Conservation (phyloP, 108 stramenopile genomes). For the Mediolabrus comicus region DNA sequence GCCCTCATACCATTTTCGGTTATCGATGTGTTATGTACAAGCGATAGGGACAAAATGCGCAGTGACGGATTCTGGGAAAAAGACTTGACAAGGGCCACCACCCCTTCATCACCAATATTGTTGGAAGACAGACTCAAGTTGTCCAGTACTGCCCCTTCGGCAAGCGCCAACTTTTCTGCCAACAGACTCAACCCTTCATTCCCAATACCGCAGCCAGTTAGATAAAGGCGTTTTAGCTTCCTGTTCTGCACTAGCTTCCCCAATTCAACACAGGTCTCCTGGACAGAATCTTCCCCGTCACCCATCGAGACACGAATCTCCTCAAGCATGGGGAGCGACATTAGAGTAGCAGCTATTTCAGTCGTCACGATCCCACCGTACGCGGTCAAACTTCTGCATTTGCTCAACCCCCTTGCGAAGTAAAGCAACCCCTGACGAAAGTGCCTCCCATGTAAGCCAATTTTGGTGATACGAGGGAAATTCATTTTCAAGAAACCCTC, state of each 20-base stretch:
- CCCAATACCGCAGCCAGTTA: too few relatives aligned
- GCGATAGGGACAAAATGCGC: background rate
- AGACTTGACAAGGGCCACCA: background rate
- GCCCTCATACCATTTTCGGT: background rate
- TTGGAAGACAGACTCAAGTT: background rate
- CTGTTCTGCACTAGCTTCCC: too few relatives aligned
- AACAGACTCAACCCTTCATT: too few relatives aligned
- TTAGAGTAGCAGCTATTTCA: background rate
- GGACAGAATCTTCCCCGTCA: too few relatives aligned
- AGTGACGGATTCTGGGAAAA: background rate
- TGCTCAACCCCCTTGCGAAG: background rate
- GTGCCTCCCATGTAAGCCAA: background rate
- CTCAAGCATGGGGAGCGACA: background rate
- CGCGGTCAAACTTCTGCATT: background rate
- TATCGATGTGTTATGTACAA: background rate
- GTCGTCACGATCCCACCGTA: background rate
- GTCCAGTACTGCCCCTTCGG: too few relatives aligned
- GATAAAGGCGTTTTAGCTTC: too few relatives aligned
- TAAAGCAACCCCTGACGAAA: background rate
- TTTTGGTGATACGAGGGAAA: background rate
- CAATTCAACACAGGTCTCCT: too few relatives aligned
- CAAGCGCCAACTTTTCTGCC: too few relatives aligned
- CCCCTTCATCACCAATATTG: background rate
- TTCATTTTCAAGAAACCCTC: background rate
- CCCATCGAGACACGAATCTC: background rate